phyloP scores from a whole-genome alignment of 192 early-diverging fungal genomes.

The Bifiguratus adelaidae region DNA sequence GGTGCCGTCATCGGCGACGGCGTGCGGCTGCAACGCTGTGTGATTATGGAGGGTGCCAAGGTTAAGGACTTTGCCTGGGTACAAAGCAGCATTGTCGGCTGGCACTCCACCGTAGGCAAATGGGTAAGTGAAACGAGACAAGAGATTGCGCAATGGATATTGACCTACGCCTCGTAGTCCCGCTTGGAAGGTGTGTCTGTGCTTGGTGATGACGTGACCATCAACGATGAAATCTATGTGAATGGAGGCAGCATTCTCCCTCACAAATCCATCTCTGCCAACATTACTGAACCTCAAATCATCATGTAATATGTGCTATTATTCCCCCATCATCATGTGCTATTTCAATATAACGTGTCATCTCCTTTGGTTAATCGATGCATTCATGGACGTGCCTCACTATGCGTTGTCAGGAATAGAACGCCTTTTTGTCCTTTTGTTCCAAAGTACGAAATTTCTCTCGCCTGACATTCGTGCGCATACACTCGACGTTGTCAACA shows the following conservation, averaged over 20 bases:
- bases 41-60: constrained; percentile 73
- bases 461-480: too few relatives aligned
- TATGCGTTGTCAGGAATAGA: too few relatives aligned
- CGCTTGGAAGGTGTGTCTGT: constrained; percentile 93
- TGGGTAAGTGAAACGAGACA: constrained; percentile 46
- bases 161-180: constrained; percentile 18
- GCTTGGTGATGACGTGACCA: constrained; percentile 93
- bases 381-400: too few relatives aligned
- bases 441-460: too few relatives aligned
- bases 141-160: background rate
- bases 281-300: constrained; percentile 88
- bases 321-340: too few relatives aligned
- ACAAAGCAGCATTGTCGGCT: constrained; percentile 85
- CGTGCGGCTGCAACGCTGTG: constrained; percentile 81
- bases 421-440: too few relatives aligned
- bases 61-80: constrained; percentile 92
- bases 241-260: constrained; percentile 96
- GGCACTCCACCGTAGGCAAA: constrained; percentile 89
- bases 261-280: constrained; percentile 85
- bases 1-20: constrained; percentile 87
- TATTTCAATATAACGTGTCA: too few relatives aligned
- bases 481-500: too few relatives aligned
- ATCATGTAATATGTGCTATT: too few relatives aligned
- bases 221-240: constrained; percentile 87
- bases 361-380: too few relatives aligned